phyloP scores from a whole-genome alignment of 2,329 filamentous ascomycete species.

The Endoconidiophora polonica region DNA sequence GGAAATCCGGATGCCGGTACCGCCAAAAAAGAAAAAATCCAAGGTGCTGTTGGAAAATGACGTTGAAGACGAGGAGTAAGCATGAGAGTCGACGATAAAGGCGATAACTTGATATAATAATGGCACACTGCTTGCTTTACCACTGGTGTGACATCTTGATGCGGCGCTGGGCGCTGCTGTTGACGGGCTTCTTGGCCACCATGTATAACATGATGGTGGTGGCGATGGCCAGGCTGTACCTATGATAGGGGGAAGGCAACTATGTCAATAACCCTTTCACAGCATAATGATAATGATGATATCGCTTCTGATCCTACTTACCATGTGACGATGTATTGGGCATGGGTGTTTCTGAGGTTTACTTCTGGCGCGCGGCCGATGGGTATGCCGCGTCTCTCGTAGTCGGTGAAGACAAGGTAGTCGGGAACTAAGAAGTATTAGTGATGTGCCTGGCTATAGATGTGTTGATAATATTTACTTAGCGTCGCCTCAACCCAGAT shows the following conservation, averaged over 20 bases:
- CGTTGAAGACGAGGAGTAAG: constrained; percentile 24
- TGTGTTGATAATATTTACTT: constrained; percentile 35
- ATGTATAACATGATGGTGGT: constrained; percentile 95
- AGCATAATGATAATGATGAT: constrained; percentile 2
- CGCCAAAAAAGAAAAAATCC: constrained; percentile 32
- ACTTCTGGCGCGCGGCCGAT: constrained; percentile 81
- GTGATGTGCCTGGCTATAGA: not conserved
- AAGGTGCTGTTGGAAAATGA: constrained; percentile 20
- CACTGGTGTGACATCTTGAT: constrained; percentile 63
- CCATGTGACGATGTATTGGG: constrained; percentile 99
- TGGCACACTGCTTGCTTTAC: constrained; percentile 23
- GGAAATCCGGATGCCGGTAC: constrained; percentile 56
- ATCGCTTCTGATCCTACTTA: constrained; percentile 29
- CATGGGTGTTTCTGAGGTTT: constrained; percentile 88
- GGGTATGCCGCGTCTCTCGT: constrained; percentile 66
- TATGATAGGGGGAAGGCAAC: constrained; percentile 22
- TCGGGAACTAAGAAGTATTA: constrained; percentile 46
- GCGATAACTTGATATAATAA: constrained; percentile 14
- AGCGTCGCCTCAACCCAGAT: constrained; percentile 96
- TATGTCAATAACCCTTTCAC: not conserved
- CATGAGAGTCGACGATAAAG: constrained; percentile 18
- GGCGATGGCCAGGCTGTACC: constrained; percentile 71
- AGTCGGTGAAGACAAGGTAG: constrained; percentile 56
- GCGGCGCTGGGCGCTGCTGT: constrained; percentile 49
- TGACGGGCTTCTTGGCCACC: constrained; percentile 71